phyloP scores from a whole-genome alignment of 352 stramenopile species.

The Halophytophthora polymorphica region DNA sequence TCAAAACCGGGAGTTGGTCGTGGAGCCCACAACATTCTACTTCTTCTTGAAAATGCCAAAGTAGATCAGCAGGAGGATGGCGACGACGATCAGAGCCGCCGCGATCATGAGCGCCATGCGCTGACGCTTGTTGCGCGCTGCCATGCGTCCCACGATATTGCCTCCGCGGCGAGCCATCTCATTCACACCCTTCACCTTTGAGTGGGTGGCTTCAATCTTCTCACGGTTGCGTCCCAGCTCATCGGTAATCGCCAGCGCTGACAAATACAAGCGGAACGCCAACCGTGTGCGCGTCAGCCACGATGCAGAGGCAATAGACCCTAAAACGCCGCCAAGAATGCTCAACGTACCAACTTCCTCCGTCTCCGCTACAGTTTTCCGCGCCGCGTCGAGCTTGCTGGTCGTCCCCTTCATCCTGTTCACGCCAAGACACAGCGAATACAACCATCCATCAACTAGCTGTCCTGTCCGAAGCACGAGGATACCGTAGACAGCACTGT shows the following conservation, averaged over 20 bases:
- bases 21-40: slow-evolving; percentile 7
- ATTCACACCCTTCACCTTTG: slow-evolving; percentile 83
- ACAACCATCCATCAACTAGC: neutral
- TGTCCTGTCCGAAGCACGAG: too few species aligned
- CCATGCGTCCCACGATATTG: slow-evolving; percentile 85
- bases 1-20: neutral
- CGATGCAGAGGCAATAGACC: neutral
- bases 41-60: slow-evolving; percentile 89
- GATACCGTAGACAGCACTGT: too few species aligned
- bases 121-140: slow-evolving; percentile 80
- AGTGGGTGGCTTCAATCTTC: slow-evolving; percentile 80
- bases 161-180: slow-evolving; percentile 79
- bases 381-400: slow-evolving; percentile 71
- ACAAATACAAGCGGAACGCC: neutral
- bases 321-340: neutral
- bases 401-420: slow-evolving; percentile 82
- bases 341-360: slow-evolving; percentile 75
- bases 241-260: slow-evolving; percentile 77
- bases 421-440: neutral
- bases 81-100: slow-evolving; percentile 75
- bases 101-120: slow-evolving; percentile 63
- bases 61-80: slow-evolving; percentile 86
- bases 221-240: slow-evolving; percentile 82
- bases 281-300: neutral
- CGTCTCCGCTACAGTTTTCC: slow-evolving; percentile 79